Percentiles rank a stretch among this genome's conserved stretches.
Conservation (phyloP, 2,329 filamentous ascomycete species). For the Exophiala sp. region DNA sequence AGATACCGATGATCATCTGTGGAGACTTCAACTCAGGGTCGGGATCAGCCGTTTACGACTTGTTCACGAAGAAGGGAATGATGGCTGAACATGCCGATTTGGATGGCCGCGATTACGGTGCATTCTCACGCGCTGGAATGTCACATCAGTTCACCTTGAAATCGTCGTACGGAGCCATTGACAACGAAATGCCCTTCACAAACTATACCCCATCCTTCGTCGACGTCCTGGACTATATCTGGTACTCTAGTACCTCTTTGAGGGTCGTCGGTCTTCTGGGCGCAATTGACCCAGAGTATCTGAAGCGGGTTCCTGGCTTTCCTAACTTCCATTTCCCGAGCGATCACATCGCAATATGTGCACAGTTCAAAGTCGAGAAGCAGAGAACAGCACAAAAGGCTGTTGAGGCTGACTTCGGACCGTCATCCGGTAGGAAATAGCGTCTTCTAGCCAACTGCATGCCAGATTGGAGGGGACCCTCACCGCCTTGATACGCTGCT, state of each 20-base stretch:
- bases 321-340: slow-evolving; percentile 93
- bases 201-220: slow-evolving; percentile 95
- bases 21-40: slow-evolving; percentile 93
- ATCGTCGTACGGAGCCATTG: slow-evolving; percentile 77
- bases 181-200: slow-evolving; percentile 81
- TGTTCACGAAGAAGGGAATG: slow-evolving; percentile 77
- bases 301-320: slow-evolving; percentile 83
- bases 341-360: slow-evolving; percentile 83
- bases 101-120: slow-evolving; percentile 78
- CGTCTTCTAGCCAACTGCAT: background rate
- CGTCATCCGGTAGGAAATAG: slow-evolving; percentile 27
- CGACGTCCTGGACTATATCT: slow-evolving; percentile 94
- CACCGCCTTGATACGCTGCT: no score
- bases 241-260: slow-evolving; percentile 89
- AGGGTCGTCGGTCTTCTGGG: slow-evolving; percentile 81
- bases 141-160: slow-evolving; percentile 91
- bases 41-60: slow-evolving; percentile 85
- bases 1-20: slow-evolving; percentile 87
- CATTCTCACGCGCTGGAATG: slow-evolving; percentile 88
- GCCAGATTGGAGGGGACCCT: no score
- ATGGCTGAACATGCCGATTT: slow-evolving; percentile 77
- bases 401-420: slow-evolving; percentile 61
- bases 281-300: slow-evolving; percentile 78
- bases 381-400: slow-evolving; percentile 72
- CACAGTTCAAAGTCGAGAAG: slow-evolving; percentile 83